These are phyloP conservation scores for Gryganskiella cystojenkinii DNA, from an alignment of 192 early-diverging fungal genomes.

Conservation along the genomic window DNA sequence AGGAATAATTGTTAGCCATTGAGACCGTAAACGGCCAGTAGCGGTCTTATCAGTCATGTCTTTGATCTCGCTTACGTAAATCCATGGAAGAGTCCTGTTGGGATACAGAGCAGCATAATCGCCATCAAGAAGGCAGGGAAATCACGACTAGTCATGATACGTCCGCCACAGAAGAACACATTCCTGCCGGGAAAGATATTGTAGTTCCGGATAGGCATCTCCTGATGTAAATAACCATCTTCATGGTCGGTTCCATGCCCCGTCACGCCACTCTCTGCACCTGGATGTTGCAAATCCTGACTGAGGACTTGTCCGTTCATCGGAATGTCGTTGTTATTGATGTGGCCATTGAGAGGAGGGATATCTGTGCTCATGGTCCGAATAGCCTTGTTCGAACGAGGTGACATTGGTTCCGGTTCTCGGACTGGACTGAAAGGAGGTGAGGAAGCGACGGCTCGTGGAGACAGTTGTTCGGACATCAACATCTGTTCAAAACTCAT, in stretches of 20 bases:
- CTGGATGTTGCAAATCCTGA: slow-evolving; percentile 5
- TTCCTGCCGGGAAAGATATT: slow-evolving; percentile 64
- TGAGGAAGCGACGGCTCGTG: no score
- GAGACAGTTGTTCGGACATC: no score
- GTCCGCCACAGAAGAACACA: slow-evolving; percentile 71
- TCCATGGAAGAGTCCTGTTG: slow-evolving; percentile 68
- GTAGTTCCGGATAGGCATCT: slow-evolving; percentile 51
- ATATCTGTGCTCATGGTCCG: no score
- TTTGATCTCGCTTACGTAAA: slow-evolving; percentile 59
- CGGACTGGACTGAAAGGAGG: no score
- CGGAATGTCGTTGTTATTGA: not conserved
- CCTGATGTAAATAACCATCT: slow-evolving; percentile 29
- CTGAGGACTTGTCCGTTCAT: not conserved
- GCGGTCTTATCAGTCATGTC: no score
- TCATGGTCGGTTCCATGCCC: slow-evolving; percentile 14
- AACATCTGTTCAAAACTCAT: no score
- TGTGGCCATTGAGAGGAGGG: no score
- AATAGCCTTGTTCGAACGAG: no score
- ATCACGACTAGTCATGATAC: slow-evolving; percentile 72
- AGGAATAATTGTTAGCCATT: no score
- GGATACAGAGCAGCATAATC: slow-evolving; percentile 63
- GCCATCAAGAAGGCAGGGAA: slow-evolving; percentile 72
- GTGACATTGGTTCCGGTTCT: no score
- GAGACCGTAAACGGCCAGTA: no score
- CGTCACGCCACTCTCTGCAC: slow-evolving; percentile 10